Percentiles rank a stretch among this genome's conserved stretches.
These are phyloP conservation scores for Chimonanthus praecox DNA, from an alignment of 164 flowering plant species.

Conservation along the genomic window DNA sequence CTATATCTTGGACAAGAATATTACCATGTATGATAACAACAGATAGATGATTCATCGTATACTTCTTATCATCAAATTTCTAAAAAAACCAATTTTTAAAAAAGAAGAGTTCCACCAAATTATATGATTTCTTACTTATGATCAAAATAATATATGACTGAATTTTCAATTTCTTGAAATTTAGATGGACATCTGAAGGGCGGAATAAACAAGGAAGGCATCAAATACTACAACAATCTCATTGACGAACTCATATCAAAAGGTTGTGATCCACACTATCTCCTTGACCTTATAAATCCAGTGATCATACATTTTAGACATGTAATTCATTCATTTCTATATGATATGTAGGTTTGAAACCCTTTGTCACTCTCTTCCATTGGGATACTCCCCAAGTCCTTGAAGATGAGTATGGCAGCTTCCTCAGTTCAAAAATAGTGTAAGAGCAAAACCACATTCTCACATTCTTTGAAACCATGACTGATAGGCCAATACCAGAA, in stretches of 20 bases:
- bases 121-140: background rate
- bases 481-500: background rate
- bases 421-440: constrained; percentile 39
- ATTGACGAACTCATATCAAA: constrained; percentile 45
- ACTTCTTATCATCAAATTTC: background rate
- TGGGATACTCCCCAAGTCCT: constrained; percentile 67
- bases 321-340: background rate
- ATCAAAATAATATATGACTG: no score
- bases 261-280: constrained; percentile 22
- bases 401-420: constrained; percentile 50
- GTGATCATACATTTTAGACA: no score
- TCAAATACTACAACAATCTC: constrained; percentile 55
- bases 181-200: constrained; percentile 48
- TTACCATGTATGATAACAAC: constrained; percentile 23
- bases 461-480: background rate
- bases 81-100: no score
- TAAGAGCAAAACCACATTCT: constrained; percentile 17
- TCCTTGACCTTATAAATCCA: background rate
- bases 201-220: constrained; percentile 49
- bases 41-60: no score
- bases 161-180: no score
- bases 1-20: constrained; percentile 36
- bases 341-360: constrained; percentile 37
- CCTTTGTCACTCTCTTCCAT: constrained; percentile 60
- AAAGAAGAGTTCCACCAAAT: background rate